phyloP scores from a whole-genome alignment of 106 monocot genomes.

The Agapanthus africanus region DNA sequence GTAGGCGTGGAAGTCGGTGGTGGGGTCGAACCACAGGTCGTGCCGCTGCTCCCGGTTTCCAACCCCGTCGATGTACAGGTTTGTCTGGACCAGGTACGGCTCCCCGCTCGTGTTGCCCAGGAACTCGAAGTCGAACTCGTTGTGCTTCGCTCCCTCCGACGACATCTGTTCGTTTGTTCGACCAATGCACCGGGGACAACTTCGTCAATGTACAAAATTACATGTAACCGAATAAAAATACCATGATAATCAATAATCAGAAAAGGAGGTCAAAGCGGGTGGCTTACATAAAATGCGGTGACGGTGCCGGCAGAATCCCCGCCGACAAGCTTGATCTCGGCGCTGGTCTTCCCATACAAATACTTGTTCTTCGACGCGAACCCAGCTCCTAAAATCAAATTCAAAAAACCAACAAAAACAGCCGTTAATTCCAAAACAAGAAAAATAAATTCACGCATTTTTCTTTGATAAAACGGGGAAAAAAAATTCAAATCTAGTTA shows the following conservation, averaged over 20 bases:
- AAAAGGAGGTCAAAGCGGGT: too few relatives aligned
- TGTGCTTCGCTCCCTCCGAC: slow-evolving; percentile 59
- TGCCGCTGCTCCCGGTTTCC: slow-evolving; percentile 83
- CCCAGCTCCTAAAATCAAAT: slow-evolving; percentile 57
- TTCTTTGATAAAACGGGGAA: too few relatives aligned
- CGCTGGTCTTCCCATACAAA: slow-evolving; percentile 52
- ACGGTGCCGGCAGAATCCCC: slow-evolving; percentile 89
- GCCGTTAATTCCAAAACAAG: too few relatives aligned
- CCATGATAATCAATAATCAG: too few relatives aligned
- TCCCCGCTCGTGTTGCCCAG: slow-evolving; percentile 78
- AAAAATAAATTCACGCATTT: too few relatives aligned
- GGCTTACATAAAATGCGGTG: slow-evolving; percentile 86
- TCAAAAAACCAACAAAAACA: too few relatives aligned
- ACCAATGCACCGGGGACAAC: too few relatives aligned
- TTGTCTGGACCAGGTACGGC: slow-evolving; percentile 84
- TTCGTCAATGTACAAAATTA: too few relatives aligned
- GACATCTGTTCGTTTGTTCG: too few relatives aligned
- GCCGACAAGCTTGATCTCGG: slow-evolving; percentile 58
- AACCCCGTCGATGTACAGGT: slow-evolving; percentile 72
- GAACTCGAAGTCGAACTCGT: slow-evolving; percentile 98
- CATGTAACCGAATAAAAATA: too few relatives aligned
- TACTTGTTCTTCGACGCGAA: slow-evolving; percentile 70
- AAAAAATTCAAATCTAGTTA: too few relatives aligned
- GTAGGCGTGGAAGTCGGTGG: slow-evolving; percentile 81
- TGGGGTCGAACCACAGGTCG: slow-evolving; percentile 89